Evolutionary conservation across 2,329 filamentous ascomycete genomes (phyloP), one percentile per base, ranked within the genome.

Genomic region (Hortaea sp.): DNA sequence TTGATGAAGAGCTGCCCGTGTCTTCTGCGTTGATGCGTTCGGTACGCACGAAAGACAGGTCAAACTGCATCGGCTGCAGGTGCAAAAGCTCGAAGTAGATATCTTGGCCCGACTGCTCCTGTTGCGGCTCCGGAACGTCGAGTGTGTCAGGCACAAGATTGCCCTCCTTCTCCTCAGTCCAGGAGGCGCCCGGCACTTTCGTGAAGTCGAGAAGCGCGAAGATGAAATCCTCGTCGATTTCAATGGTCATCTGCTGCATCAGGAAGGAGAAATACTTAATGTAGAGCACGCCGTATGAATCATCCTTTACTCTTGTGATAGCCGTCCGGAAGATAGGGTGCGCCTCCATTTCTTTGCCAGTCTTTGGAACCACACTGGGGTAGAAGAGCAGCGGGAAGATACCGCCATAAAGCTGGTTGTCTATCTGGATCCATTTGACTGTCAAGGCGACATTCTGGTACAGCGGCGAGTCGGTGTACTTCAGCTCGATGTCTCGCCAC

Each of bases 351-450:
- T 98, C 92, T 61, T 92, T 89, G 32, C 88, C 88, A 53, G 88
- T 92, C 75, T 97, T 97, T 0, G 92, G 90, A 11, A 98, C 92
- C 7, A 98, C 92, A 67, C 89, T 95, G 5, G 92, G 92, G 63
- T 98, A 98, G 47, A 98, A 74, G 29, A 98, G 81, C 69, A 98
- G 94, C 0, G 92, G 92, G 74, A 98, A 98, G 56, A 98, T 89
- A 28, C 94, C 92, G 29, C 94, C 94, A 60, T 98, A 98, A 10
- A 98, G 78, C 66, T 98, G 92, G 58, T 98, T 98, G 67, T 98
- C 92, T 57, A 98, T 86, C 66, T 98, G 92, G 29, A 98, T 92
- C 94, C 94, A 98, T 66, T 98, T 97, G 63, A 97, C 84, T 0
- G 88, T 86, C 43, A 92, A 73, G 41, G 87, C 90, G 51, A 95